Percentiles rank a stretch among this genome's conserved stretches.
These are phyloP conservation scores for Mytilinidion resinicola DNA, from an alignment of 495 filamentous ascomycete species.

Conservation along the genomic window DNA sequence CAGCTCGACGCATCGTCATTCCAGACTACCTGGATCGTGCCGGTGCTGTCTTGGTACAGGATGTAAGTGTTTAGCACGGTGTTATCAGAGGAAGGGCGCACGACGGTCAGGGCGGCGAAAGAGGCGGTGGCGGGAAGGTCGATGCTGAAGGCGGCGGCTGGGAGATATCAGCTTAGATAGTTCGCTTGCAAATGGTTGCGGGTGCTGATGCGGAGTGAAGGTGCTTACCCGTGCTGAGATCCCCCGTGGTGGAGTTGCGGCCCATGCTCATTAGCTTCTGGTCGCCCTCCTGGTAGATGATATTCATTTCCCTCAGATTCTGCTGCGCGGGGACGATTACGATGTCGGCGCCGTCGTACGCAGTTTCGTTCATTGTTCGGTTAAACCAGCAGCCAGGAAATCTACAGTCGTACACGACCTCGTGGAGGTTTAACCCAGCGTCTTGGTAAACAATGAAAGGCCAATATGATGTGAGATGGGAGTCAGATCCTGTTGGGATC, in stretches of 20 bases:
- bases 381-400: background rate
- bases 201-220: background rate
- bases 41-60: slow-evolving; percentile 2
- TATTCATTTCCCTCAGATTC: background rate
- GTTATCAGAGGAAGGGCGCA: background rate
- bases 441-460: background rate
- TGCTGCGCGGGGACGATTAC: background rate
- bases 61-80: slow-evolving; percentile 2
- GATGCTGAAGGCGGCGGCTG: background rate
- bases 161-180: background rate
- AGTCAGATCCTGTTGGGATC: background rate
- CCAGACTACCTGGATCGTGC: slow-evolving; percentile 1
- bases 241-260: background rate
- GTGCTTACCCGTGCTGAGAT: background rate
- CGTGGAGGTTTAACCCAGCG: background rate
- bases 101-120: background rate
- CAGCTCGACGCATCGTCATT: background rate
- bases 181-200: background rate
- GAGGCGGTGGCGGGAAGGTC: background rate
- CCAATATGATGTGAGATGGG: background rate
- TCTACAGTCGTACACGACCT: background rate
- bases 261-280: background rate
- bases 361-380: background rate
- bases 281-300: background rate
- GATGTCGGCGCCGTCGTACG: background rate